Evolutionary conservation across 768 basidiomycete species (phyloP).

Genomic region (Boletus coccyginus): DNA sequence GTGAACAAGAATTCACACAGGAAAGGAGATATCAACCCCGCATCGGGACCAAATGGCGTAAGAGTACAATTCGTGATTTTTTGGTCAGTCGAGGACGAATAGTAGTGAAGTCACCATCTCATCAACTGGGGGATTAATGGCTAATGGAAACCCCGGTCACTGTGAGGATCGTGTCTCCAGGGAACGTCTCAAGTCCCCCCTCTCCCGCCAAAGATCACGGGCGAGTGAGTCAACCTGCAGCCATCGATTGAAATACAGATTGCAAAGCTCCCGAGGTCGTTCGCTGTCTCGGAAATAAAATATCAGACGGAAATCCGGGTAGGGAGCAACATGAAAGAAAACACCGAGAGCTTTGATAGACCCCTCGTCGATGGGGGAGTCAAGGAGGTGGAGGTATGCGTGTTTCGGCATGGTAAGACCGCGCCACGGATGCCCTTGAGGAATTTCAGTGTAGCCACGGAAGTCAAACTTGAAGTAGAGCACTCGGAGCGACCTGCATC

Average conservation of each 20-base stretch:
- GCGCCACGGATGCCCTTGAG: conserved; percentile 10
- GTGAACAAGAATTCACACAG: no score
- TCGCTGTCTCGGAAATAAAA: background rate
- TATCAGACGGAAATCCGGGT: conserved; percentile 1
- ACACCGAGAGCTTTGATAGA: conserved; percentile 8
- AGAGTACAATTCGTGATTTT: no score
- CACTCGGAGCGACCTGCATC: conserved; percentile 9
- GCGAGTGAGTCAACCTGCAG: background rate
- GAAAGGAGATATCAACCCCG: no score
- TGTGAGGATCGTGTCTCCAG: background rate
- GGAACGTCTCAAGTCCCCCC: conserved; percentile 1
- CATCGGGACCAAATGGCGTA: background rate
- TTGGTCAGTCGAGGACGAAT: background rate
- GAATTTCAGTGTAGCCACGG: conserved; percentile 6
- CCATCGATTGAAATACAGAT: conserved; percentile 5
- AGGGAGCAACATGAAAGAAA: conserved; percentile 11
- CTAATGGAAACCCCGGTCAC: background rate
- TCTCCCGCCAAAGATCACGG: background rate
- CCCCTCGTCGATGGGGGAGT: conserved; percentile 1
- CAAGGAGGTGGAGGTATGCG: background rate
- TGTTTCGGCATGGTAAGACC: background rate
- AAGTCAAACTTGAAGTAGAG: conserved; percentile 5
- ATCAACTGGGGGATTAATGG: background rate
- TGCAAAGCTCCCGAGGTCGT: background rate
- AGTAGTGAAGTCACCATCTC: background rate